Conservation (phyloP, 2,329 filamentous ascomycete genomes). For the Alternaria alternata region DNA sequence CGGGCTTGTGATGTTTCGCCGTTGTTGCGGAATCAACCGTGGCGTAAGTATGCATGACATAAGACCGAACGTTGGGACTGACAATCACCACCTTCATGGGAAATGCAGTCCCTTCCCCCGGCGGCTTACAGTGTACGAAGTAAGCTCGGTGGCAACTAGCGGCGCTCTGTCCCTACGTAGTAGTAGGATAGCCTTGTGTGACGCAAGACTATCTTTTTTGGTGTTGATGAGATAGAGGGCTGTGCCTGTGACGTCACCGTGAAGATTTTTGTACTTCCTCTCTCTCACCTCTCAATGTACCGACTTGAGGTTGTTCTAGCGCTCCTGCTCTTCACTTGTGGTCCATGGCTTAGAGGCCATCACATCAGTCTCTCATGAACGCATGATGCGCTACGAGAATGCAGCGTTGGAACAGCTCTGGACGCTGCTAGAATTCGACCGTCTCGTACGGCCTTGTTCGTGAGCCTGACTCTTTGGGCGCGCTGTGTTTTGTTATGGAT, state of each 20-base stretch:
- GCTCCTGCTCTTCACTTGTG: no score
- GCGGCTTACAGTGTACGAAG: neutral
- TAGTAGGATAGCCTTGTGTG: neutral
- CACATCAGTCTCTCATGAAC: neutral
- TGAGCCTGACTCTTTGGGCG: neutral
- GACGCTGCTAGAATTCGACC: neutral
- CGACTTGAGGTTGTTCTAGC: neutral
- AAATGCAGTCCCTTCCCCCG: neutral
- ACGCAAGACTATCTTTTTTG: neutral
- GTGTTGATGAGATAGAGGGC: neutral
- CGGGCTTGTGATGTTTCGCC: neutral
- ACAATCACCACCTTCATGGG: neutral
- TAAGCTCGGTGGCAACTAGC: neutral
- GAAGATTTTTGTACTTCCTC: neutral
- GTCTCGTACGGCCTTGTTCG: neutral
- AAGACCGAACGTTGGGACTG: neutral
- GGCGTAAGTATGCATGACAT: neutral
- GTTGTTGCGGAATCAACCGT: conserved; percentile 3
- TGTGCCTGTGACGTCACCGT: neutral
- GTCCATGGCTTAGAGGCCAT: neutral
- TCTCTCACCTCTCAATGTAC: neutral
- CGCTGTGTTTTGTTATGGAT: neutral
- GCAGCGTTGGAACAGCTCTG: neutral
- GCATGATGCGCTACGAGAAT: neutral
- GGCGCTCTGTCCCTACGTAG: neutral